A percentile compares a stretch with the other conserved stretches of the same genome.
phyloP scores from a whole-genome alignment of 257 asterid species.

The Fraxinus cuspidata region DNA sequence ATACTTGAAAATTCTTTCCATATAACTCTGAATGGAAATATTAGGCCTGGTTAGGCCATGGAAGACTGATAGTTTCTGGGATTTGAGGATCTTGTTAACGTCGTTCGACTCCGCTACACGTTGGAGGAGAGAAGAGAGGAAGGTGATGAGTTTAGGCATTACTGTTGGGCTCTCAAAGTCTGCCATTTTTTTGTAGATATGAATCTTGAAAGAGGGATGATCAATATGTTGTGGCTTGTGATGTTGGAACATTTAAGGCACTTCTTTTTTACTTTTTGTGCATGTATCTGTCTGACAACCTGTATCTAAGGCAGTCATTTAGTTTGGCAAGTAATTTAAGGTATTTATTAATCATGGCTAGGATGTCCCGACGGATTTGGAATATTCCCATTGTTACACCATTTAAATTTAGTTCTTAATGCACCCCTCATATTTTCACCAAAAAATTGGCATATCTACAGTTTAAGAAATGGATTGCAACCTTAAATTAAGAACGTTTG shows the following conservation, averaged over 20 bases:
- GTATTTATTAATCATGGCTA: constrained; percentile 33
- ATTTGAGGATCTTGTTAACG: constrained; percentile 32
- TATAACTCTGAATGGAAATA: constrained; percentile 71
- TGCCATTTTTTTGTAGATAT: constrained; percentile 47
- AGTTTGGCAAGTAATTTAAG: constrained; percentile 29
- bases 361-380: constrained; percentile 18
- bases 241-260: constrained; percentile 36
- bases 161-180: constrained; percentile 62
- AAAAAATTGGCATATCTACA: background rate
- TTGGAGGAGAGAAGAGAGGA: constrained; percentile 83
- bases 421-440: background rate
- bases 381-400: background rate
- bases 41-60: constrained; percentile 77
- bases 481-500: background rate
- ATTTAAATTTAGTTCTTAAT: background rate
- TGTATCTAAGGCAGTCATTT: constrained; percentile 43
- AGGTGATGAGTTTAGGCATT: constrained; percentile 66
- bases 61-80: constrained; percentile 73
- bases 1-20: constrained; percentile 81
- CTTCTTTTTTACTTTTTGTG: background rate
- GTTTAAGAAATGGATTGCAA: background rate
- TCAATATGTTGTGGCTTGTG: constrained; percentile 25
- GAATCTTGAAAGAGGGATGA: background rate
- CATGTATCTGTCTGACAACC: constrained; percentile 36
- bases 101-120: constrained; percentile 80